Conservation (phyloP, 768 basidiomycete genomes). For the Clathrus columnatus region DNA sequence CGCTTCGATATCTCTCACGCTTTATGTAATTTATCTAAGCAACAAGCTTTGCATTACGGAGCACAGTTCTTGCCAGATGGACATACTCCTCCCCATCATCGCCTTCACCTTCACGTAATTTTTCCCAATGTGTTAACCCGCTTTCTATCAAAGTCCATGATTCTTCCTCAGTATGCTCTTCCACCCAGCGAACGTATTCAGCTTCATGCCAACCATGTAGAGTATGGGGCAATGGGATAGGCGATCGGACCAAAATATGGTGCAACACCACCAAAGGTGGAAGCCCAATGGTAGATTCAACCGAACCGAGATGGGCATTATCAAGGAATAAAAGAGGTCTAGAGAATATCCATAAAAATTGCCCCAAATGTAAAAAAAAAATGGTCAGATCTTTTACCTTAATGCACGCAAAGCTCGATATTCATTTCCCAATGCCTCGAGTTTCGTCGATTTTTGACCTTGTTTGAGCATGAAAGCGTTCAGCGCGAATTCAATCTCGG, state of each 20-base stretch:
- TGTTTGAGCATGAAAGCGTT: slow-evolving; percentile 65
- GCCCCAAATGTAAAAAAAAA: no score
- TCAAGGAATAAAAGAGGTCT: slow-evolving; percentile 90
- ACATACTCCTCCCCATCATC: slow-evolving; percentile 50
- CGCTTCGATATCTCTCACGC: neutral
- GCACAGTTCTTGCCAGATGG: slow-evolving; percentile 55
- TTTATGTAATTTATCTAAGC: neutral
- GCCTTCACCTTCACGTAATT: slow-evolving; percentile 50
- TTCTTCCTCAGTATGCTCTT: slow-evolving; percentile 80
- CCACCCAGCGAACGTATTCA: slow-evolving; percentile 95
- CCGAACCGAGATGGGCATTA: slow-evolving; percentile 55
- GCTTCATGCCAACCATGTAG: slow-evolving; percentile 91
- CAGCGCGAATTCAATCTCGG: slow-evolving; percentile 88
- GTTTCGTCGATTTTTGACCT: slow-evolving; percentile 46
- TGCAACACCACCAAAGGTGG: slow-evolving; percentile 85
- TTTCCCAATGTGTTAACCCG: slow-evolving; percentile 73
- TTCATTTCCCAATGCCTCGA: slow-evolving; percentile 77
- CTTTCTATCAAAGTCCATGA: slow-evolving; percentile 73
- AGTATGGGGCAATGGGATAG: slow-evolving; percentile 77
- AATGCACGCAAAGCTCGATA: slow-evolving; percentile 80
- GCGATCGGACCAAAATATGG: slow-evolving; percentile 84
- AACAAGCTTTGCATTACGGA: slow-evolving; percentile 32
- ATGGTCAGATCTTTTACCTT: slow-evolving; percentile 65
- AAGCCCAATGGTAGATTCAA: slow-evolving; percentile 64
- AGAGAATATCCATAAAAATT: neutral